A percentile compares a stretch with the other conserved stretches of the same genome.
These are phyloP conservation scores for Boletus vinaceobasis DNA, from an alignment of 768 basidiomycete species.

Conservation along the genomic window DNA sequence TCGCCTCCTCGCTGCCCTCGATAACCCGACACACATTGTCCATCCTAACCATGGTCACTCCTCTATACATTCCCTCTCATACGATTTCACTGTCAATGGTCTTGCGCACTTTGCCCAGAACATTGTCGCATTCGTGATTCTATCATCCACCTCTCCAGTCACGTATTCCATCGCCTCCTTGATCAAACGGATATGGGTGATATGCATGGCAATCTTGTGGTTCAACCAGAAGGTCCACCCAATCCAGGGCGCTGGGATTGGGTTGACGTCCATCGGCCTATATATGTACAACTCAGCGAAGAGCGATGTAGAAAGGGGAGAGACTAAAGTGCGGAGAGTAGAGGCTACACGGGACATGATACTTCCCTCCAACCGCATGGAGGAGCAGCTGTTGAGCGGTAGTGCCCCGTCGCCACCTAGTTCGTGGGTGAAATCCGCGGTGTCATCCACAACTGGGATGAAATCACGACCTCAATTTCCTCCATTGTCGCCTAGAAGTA, in stretches of 20 bases:
- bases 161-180: conserved; percentile 98
- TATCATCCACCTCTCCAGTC: conserved; percentile 94
- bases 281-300: conserved; percentile 98
- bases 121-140: conserved; percentile 95
- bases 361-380: conserved; percentile 65
- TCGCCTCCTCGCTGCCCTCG: conserved; percentile 48
- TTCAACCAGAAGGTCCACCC: conserved; percentile 85
- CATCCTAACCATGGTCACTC: conserved; percentile 47
- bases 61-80: conserved; percentile 60
- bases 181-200: conserved; percentile 96
- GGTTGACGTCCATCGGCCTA: conserved; percentile 82
- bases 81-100: conserved; percentile 91
- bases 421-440: not conserved
- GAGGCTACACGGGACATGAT: conserved; percentile 67
- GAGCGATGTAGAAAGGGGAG: conserved; percentile 87
- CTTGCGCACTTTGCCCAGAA: conserved; percentile 96
- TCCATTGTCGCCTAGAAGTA: conserved; percentile 1
- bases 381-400: conserved; percentile 48
- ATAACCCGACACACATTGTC: conserved; percentile 39
- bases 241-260: conserved; percentile 87
- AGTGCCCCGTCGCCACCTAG: conserved; percentile 29
- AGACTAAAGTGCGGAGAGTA: conserved; percentile 78
- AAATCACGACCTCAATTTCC: conserved; percentile 18
- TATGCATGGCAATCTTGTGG: conserved; percentile 97
- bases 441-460: conserved; percentile 26